Evolutionary conservation across 805 yeast genomes (phyloP).

Genomic region (Wickerhamomyces rabaulensis): DNA sequence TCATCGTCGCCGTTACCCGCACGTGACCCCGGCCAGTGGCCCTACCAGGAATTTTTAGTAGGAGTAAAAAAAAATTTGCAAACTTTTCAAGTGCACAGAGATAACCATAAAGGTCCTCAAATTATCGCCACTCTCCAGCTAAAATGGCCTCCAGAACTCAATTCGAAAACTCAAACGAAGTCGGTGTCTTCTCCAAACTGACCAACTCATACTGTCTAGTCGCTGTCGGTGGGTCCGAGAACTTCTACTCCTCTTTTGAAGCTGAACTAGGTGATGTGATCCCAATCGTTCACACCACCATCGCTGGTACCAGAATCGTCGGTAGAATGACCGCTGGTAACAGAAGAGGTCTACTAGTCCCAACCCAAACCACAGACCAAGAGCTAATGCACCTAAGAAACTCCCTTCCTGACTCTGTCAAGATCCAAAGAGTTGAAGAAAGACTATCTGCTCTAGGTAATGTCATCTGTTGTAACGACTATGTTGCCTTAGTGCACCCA

Average conservation of each 20-base stretch:
- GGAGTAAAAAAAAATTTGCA: not conserved
- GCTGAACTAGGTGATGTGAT: constrained; percentile 95
- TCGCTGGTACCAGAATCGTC: constrained; percentile 95
- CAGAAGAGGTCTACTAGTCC: constrained; percentile 94
- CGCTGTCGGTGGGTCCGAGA: constrained; percentile 93
- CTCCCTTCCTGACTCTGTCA: constrained; percentile 90
- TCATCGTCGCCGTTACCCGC: not conserved
- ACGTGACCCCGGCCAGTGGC: not conserved
- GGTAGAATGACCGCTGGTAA: constrained; percentile 99
- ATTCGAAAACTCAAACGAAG: constrained; percentile 83
- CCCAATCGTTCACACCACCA: constrained; percentile 95
- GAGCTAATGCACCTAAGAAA: constrained; percentile 97
- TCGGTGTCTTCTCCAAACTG: constrained; percentile 91
- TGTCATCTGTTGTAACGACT: constrained; percentile 97
- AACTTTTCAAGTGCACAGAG: not conserved
- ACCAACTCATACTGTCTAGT: constrained; percentile 96
- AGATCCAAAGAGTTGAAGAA: constrained; percentile 97
- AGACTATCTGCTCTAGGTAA: constrained; percentile 95
- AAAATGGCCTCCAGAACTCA: constrained; percentile 68
- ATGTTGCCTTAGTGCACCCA: constrained; percentile 98
- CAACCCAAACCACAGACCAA: constrained; percentile 97
- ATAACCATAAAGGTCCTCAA: not conserved
- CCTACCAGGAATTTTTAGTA: not conserved
- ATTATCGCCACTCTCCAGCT: not conserved
- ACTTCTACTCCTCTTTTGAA: constrained; percentile 89